Evolutionary conservation across 2,329 filamentous ascomycete species (phyloP).

Genomic region (Tolypocladium sp.): DNA sequence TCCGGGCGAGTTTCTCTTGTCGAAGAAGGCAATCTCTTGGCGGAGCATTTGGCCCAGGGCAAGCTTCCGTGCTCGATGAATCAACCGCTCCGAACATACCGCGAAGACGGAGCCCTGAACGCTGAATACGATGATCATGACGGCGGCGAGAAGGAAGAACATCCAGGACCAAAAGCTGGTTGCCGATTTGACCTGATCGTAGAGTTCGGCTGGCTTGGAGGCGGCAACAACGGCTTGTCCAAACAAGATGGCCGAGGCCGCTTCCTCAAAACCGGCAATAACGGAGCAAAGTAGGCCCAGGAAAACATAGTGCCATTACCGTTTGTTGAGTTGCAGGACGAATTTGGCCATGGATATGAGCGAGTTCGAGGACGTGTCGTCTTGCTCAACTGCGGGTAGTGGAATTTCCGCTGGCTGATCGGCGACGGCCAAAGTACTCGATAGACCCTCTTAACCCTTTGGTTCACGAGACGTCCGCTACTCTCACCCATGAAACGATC

Average conservation of each 20-base stretch:
- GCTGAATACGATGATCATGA: slow-evolving; percentile 22
- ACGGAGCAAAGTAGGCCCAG: too few relatives aligned
- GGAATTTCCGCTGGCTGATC: too few relatives aligned
- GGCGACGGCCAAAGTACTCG: too few relatives aligned
- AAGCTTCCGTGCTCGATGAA: slow-evolving; percentile 1
- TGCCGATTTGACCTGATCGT: slow-evolving; percentile 7
- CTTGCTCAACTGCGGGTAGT: too few relatives aligned
- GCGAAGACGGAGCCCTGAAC: slow-evolving; percentile 10
- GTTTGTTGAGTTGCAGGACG: too few relatives aligned
- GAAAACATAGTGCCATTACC: too few relatives aligned
- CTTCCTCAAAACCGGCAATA: too few relatives aligned
- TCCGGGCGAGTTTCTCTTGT: slow-evolving; percentile 22
- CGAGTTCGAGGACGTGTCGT: too few relatives aligned
- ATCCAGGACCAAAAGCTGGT: slow-evolving; percentile 38
- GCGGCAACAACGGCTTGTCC: not conserved
- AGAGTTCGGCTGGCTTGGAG: not conserved
- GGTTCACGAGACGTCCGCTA: too few relatives aligned
- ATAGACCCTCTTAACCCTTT: too few relatives aligned
- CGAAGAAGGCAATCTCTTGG: slow-evolving; percentile 32
- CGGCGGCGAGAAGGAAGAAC: slow-evolving; percentile 35
- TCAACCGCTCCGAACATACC: slow-evolving; percentile 9
- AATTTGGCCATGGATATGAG: too few relatives aligned
- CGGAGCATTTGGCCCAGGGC: not conserved
- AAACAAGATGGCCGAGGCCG: slow-evolving; percentile 13
- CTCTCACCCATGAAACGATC: too few relatives aligned